Base-by-base conservation (phyloP, 345 rosid genomes). In the Gossypioides kirkii region DNA sequence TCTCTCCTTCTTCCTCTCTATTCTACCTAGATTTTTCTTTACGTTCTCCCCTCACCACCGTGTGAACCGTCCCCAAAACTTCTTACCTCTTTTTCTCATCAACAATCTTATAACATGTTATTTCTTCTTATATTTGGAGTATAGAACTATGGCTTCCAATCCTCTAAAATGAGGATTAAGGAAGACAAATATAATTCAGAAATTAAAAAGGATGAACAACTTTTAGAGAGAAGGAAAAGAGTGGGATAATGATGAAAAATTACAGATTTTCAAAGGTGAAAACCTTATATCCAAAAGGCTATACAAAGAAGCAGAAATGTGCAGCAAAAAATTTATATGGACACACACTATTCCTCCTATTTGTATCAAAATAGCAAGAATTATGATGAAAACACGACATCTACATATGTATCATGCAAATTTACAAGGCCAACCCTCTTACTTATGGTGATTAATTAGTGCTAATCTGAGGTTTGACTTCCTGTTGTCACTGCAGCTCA, bases 381-480 rank as follows among this genome's bases (percentile, higher is more conserved):
- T 14, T 47, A 6, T 8, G 23, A 68, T 28, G 60, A 50, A 50
- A 26, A n/a, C 10, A 45, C 1, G 41, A 42, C 54, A n/a, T 38
- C 69, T 42, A 5, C 12, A 32, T 42, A 6, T 42, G 28, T 5
- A 64, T 41, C 26, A 20, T 10, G 28, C 28, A 38, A 20, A 26
- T 55, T 38, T n/a, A 50, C 74, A 71, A 5, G 67, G 6, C 14
- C 14, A 62, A 41, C 20, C 69, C 32, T 22, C 32, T 42, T 64
- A 3, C 13, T 45, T 22, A 1, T 45, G 18, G 18, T 65, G 38
- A 65, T 65, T 13, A 53, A 53, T n/a, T n/a, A 1, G 69, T 16
- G 69, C 59, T 73, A 81, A 73, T 82, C 87, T 8, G 82, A 78
- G 36, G 77, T 77, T 60, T 73, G 81, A 28, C 83, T 80, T 14